These are phyloP conservation scores for Cyclostephanos invisitatus DNA, from an alignment of 108 stramenopile species.

Conservation along the genomic window DNA sequence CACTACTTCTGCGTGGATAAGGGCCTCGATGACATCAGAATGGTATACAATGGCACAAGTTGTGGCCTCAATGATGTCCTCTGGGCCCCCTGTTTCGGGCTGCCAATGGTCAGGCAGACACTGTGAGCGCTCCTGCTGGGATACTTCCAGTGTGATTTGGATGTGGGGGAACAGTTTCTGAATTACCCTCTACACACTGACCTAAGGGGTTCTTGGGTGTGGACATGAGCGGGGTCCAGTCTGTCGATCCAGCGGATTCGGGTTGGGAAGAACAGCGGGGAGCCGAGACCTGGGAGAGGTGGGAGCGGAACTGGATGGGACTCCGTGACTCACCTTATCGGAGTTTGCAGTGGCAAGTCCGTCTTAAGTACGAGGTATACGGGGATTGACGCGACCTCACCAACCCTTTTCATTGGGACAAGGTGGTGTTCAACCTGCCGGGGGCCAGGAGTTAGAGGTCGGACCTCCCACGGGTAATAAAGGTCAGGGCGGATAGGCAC, in stretches of 20 bases:
- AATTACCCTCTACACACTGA: constrained; percentile 35
- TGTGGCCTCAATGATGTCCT: constrained; percentile 48
- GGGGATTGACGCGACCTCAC: constrained; percentile 16
- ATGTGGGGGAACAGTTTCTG: constrained; percentile 54
- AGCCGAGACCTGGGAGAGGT: constrained; percentile 3
- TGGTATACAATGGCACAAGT: too few species aligned
- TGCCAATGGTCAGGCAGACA: constrained; percentile 30
- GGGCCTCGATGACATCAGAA: constrained; percentile 42
- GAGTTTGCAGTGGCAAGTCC: too few species aligned
- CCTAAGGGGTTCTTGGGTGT: constrained; percentile 29
- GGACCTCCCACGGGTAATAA: constrained; percentile 37
- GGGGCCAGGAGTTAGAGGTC: constrained; percentile 38
- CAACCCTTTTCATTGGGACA: constrained; percentile 48
- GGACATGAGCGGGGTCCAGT: constrained; percentile 14
- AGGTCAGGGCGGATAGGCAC: constrained; percentile 26
- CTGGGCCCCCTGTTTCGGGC: constrained; percentile 45
- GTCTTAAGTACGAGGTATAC: constrained; percentile 13
- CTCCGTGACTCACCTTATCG: constrained; percentile 33
- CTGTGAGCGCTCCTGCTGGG: constrained; percentile 9
- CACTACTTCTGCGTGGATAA: constrained; percentile 48
- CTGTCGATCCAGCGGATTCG: too few species aligned
- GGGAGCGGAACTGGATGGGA: constrained; percentile 39
- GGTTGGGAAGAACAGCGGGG: too few species aligned
- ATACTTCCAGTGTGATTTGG: constrained; percentile 36
- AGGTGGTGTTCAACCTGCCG: constrained; percentile 39